phyloP scores from a whole-genome alignment of 805 yeast species.

The Brettanomyces nanus region DNA sequence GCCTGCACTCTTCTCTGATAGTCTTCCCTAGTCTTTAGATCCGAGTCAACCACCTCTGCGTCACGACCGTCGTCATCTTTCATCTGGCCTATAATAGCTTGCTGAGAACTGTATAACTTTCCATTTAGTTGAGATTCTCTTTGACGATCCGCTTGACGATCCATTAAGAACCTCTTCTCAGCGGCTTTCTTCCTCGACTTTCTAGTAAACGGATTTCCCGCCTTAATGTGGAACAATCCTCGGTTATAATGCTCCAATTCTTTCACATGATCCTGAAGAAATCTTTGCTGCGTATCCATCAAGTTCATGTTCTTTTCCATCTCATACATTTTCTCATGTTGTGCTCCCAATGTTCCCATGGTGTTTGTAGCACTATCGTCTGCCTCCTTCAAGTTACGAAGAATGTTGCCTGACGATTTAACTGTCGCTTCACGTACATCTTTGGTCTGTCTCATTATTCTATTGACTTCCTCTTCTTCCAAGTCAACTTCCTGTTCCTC shows the following conservation, averaged over 20 bases:
- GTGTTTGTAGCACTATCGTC: slow-evolving; percentile 74
- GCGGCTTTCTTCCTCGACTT: slow-evolving; percentile 64
- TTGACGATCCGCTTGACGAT: slow-evolving; percentile 26
- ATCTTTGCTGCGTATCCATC: slow-evolving; percentile 72
- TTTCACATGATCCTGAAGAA: slow-evolving; percentile 75
- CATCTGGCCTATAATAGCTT: slow-evolving; percentile 37
- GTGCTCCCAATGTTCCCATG: slow-evolving; percentile 88
- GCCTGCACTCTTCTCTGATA: slow-evolving; percentile 46
- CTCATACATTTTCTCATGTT: slow-evolving; percentile 74
- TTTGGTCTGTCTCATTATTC: slow-evolving; percentile 74
- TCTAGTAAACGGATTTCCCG: slow-evolving; percentile 82
- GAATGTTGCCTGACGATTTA: slow-evolving; percentile 75
- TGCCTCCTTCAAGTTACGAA: slow-evolving; percentile 63
- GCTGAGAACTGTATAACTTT: slow-evolving; percentile 20
- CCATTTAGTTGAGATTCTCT: slow-evolving; percentile 22
- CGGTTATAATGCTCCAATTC: slow-evolving; percentile 76
- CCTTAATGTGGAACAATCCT: slow-evolving; percentile 70
- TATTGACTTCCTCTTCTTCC: slow-evolving; percentile 80
- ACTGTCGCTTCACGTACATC: slow-evolving; percentile 61
- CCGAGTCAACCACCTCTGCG: slow-evolving; percentile 13
- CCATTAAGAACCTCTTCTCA: slow-evolving; percentile 59
- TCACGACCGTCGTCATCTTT: slow-evolving; percentile 22
- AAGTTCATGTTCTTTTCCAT: slow-evolving; percentile 71
- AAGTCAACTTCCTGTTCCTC: slow-evolving; percentile 58
- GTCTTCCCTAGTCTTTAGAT: slow-evolving; percentile 35